These are phyloP conservation scores for Escallonia herrerae DNA, from an alignment of 129 eudicot species.

Conservation along the genomic window DNA sequence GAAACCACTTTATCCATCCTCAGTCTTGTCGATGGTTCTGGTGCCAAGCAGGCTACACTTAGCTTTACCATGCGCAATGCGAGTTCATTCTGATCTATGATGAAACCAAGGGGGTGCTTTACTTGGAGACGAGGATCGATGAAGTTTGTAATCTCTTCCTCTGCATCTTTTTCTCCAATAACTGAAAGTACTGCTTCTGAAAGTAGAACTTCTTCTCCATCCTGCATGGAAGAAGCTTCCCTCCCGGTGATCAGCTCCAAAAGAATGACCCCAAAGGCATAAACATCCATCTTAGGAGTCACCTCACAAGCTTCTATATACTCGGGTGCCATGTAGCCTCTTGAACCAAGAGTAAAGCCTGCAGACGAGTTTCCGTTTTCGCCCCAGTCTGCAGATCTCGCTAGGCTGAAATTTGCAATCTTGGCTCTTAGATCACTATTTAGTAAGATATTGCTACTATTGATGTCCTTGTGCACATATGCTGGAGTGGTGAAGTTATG, in stretches of 20 bases:
- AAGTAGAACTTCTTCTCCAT: conserved; percentile 41
- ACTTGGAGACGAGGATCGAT: conserved; percentile 52
- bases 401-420: conserved; percentile 55
- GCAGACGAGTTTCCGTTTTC: conserved; percentile 30
- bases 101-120: conserved; percentile 44
- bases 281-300: conserved; percentile 66
- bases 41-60: conserved; percentile 50
- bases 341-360: conserved; percentile 30
- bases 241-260: conserved; percentile 69
- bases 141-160: conserved; percentile 22
- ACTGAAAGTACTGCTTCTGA: conserved; percentile 33
- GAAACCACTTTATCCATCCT: conserved; percentile 50
- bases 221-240: conserved; percentile 31
- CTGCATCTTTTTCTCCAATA: conserved; percentile 24
- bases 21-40: conserved; percentile 39
- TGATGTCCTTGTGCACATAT: conserved; percentile 65
- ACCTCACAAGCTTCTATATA: conserved; percentile 40
- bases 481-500: conserved; percentile 69
- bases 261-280: conserved; percentile 77
- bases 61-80: conserved; percentile 40
- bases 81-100: conserved; percentile 45
- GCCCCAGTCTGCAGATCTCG: conserved; percentile 32
- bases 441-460: conserved; percentile 51
- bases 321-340: conserved; percentile 78
- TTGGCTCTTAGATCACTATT: conserved; percentile 49